These are phyloP conservation scores for Myriosclerotinia duriaeana DNA, from an alignment of 2,329 filamentous ascomycete genomes.

Conservation along the genomic window DNA sequence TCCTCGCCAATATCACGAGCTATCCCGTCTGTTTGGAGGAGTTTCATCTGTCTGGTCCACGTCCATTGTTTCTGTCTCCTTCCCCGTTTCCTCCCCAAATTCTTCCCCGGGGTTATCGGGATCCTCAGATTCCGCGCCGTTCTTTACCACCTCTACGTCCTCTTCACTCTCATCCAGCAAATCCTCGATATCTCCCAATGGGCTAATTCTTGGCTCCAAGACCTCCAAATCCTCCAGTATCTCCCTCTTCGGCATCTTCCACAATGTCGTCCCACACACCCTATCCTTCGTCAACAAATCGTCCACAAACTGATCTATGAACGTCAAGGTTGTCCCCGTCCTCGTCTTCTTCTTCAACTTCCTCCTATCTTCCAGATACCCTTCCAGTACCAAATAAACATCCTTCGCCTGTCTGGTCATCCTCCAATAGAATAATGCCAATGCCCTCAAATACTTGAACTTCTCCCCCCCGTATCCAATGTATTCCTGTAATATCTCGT, in stretches of 20 bases:
- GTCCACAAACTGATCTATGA: slow-evolving; percentile 90
- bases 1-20: slow-evolving; percentile 2
- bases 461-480: slow-evolving; percentile 70
- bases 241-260: slow-evolving; percentile 82
- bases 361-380: slow-evolving; percentile 74
- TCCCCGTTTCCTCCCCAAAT: slow-evolving; percentile 43
- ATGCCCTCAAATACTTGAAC: slow-evolving; percentile 83
- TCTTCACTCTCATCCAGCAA: slow-evolving; percentile 53
- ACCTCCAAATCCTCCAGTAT: slow-evolving; percentile 86
- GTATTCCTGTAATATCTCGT: slow-evolving; percentile 78
- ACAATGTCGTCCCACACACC: slow-evolving; percentile 86
- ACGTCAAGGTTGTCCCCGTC: slow-evolving; percentile 72
- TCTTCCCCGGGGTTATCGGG: slow-evolving; percentile 42
- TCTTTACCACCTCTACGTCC: slow-evolving; percentile 35
- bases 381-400: slow-evolving; percentile 78
- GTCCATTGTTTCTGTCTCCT: slow-evolving; percentile 26
- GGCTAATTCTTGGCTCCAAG: slow-evolving; percentile 80
- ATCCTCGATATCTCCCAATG: slow-evolving; percentile 76
- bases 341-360: slow-evolving; percentile 79
- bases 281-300: slow-evolving; percentile 85
- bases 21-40: not conserved
- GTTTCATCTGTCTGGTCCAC: slow-evolving; percentile 14
- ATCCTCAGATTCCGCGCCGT: slow-evolving; percentile 24
- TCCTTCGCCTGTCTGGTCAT: slow-evolving; percentile 80
- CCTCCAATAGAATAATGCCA: slow-evolving; percentile 91